Evolutionary conservation across 139 green algal species (phyloP).

Genomic region (Tetraselmis chui): DNA sequence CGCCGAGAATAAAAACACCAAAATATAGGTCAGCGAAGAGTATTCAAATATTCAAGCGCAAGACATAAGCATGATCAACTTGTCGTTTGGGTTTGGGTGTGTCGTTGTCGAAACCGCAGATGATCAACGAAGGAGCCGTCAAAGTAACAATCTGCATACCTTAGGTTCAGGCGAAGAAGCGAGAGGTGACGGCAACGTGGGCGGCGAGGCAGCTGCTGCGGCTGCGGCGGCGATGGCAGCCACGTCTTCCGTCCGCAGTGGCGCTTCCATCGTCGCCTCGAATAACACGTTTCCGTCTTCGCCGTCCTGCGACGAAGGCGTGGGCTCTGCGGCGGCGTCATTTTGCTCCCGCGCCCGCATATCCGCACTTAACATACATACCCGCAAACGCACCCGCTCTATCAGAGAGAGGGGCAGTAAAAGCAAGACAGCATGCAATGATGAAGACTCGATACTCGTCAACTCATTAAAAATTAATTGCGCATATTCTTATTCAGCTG

Average conservation of each 20-base stretch:
- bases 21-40: neutral
- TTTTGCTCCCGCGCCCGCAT: no score
- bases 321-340: no score
- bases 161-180: neutral
- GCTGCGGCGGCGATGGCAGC: neutral
- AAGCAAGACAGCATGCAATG: no score
- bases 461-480: no score
- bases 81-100: neutral
- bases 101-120: neutral
- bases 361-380: no score
- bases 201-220: neutral
- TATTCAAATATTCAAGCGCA: neutral
- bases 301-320: no score
- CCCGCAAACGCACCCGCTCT: no score
- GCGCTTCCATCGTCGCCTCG: neutral
- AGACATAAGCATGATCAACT: neutral
- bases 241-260: neutral
- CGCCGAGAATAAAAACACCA: no score
- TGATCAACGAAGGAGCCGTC: neutral
- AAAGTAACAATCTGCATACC: neutral
- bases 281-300: neutral
- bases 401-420: no score
- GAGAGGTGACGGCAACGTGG: no score
- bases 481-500: no score
- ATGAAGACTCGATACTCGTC: no score